Evolutionary conservation across 2,329 filamentous ascomycete genomes (phyloP), one percentile per base, ranked within the genome.

Genomic region (Zopfia rhizophila): DNA sequence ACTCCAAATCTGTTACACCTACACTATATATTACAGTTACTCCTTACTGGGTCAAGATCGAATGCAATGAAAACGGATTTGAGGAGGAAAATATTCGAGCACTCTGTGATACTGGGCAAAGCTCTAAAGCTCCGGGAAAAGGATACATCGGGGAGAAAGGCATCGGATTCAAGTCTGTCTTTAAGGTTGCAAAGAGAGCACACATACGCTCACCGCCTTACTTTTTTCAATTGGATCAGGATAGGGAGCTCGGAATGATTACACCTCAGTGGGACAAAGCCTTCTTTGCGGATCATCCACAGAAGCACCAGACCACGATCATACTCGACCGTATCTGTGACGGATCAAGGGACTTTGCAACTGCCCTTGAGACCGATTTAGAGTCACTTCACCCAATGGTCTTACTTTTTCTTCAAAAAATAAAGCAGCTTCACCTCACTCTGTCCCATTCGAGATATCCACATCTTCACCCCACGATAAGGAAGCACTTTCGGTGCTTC

Each of bases 151-250:
- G 67, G 1, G 64, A 68, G 25, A 72, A 69, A 37, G 67, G 67
- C 1, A 65, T 71, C 43, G 68, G 68, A 7, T 71, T 72, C 47
- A 72, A 71, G 45, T 69, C 65, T 2, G 64, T 72, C 8, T 72
- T 72, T 48, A 67, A 61, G 29, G 47, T 68, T 11, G 68, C 69
- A 17, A 33, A 47, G 27, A 16, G 21, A 11, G 43, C 28, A 23
- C 36, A 38, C 21, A 47, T 47, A 47, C 18, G 19, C 19, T 47
- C 43, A 28, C 36, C 14, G 10, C 28, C 28, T 27, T 47, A 40
- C 28, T 40, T 19, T 29, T 47, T 47, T 28, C 18, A 47, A 37
- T 29, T 47, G 14, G 43, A 47, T 32, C 29, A 47, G 23, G 29
- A n/a, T 13, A 27, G 28, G 30, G 25, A 35, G 36, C 29, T 47